A percentile compares a stretch with the other conserved stretches of the same genome.
These are phyloP conservation scores for Macrotyloma uniflorum DNA, from an alignment of 306 rosid genomes.

Conservation along the genomic window DNA sequence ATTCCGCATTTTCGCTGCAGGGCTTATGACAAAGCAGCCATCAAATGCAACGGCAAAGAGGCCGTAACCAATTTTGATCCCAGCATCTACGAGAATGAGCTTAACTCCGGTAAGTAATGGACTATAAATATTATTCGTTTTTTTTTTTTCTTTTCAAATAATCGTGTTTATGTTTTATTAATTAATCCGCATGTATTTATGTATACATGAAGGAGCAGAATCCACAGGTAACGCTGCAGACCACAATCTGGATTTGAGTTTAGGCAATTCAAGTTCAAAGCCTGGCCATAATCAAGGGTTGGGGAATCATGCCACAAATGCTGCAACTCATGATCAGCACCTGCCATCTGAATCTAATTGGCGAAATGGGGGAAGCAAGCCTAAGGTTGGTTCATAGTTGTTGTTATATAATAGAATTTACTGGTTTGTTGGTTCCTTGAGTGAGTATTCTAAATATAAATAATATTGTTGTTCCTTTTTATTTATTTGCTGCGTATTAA, in stretches of 20 bases:
- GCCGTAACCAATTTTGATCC: slow-evolving; percentile 99
- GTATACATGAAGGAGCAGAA: slow-evolving; percentile 35
- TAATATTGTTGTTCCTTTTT: no score
- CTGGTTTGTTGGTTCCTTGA: background rate
- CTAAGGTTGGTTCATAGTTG: slow-evolving; percentile 46
- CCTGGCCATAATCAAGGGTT: background rate
- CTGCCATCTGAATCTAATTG: slow-evolving; percentile 40
- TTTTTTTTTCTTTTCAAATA: background rate
- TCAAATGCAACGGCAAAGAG: slow-evolving; percentile 95
- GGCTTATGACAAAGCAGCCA: slow-evolving; percentile 99
- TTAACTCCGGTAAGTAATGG: slow-evolving; percentile 62
- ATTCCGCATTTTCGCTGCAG: slow-evolving; percentile 44
- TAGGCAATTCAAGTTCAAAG: slow-evolving; percentile 67
- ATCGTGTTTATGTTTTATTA: background rate
- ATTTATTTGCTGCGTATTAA: background rate
- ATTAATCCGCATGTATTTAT: background rate
- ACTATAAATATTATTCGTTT: background rate
- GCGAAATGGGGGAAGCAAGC: slow-evolving; percentile 45
- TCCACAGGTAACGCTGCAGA: slow-evolving; percentile 47
- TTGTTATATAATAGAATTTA: background rate
- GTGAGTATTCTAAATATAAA: no score
- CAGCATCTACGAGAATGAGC: slow-evolving; percentile 83
- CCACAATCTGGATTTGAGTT: slow-evolving; percentile 73
- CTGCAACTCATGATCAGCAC: slow-evolving; percentile 40
- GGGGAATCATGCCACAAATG: slow-evolving; percentile 44